Evolutionary conservation across 352 stramenopile species (phyloP).

Genomic region (Pythium phragmiticola): DNA sequence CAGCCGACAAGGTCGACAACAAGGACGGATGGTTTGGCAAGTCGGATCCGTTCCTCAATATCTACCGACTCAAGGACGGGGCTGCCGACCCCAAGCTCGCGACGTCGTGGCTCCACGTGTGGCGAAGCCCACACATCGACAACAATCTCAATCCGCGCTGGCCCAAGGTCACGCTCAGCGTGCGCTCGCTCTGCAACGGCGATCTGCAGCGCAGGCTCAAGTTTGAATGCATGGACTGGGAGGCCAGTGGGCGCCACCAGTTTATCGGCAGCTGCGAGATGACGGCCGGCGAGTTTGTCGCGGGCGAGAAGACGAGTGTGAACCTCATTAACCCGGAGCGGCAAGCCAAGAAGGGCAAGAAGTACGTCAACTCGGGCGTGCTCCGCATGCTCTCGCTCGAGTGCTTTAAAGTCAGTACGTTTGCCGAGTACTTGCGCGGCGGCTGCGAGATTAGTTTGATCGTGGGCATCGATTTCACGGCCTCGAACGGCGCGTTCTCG

Average conservation of each 20-base stretch:
- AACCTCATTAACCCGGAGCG: constrained; percentile 68
- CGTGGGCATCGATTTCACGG: constrained; percentile 83
- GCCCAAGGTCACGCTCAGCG: constrained; percentile 49
- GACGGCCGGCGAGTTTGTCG: constrained; percentile 54
- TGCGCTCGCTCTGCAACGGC: constrained; percentile 73
- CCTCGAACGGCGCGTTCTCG: constrained; percentile 48
- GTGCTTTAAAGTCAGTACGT: constrained; percentile 65
- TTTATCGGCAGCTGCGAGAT: constrained; percentile 60
- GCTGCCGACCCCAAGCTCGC: constrained; percentile 35
- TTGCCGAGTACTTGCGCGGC: constrained; percentile 67
- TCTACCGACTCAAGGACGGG: constrained; percentile 59
- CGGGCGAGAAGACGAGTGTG: constrained; percentile 46
- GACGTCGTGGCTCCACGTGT: constrained; percentile 63
- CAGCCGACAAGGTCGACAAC: constrained; percentile 66
- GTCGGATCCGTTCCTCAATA: constrained; percentile 74
- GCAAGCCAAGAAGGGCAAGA: constrained; percentile 66
- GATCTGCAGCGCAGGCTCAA: constrained; percentile 54
- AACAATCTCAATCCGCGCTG: constrained; percentile 70
- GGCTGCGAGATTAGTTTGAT: constrained; percentile 78
- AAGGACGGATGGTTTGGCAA: constrained; percentile 80
- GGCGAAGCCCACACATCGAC: constrained; percentile 63
- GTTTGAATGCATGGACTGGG: constrained; percentile 80
- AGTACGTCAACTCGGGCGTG: constrained; percentile 74
- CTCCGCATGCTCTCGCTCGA: constrained; percentile 55
- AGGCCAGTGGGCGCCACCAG: constrained; percentile 65